phyloP scores from a whole-genome alignment of 176 grass and related monocot species.

The Tillandsia fasciculata region DNA sequence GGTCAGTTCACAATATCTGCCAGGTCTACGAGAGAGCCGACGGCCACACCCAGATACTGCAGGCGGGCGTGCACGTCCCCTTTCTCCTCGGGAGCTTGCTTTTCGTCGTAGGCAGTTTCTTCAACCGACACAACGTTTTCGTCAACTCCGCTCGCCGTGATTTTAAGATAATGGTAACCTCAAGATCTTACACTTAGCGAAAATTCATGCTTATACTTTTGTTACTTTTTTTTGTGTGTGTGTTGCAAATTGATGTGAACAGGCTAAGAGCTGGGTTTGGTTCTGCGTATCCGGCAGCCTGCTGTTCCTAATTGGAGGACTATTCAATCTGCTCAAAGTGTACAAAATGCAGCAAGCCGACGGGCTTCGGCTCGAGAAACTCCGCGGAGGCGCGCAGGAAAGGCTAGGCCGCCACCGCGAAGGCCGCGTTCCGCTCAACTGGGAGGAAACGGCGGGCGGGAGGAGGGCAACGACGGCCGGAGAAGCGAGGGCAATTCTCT shows the following conservation, averaged over 20 bases:
- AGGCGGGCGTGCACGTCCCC: constrained; percentile 59
- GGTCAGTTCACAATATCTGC: constrained; percentile 53
- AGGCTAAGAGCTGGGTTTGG: constrained; percentile 42
- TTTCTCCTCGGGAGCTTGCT: constrained; percentile 64
- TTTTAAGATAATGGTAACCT: constrained; percentile 8
- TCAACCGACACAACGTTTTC: constrained; percentile 20
- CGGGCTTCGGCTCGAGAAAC: constrained; percentile 61
- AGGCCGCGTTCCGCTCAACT: constrained; percentile 32
- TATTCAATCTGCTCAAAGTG: constrained; percentile 64
- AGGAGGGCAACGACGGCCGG: neutral
- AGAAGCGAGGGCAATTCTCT: constrained; percentile 7
- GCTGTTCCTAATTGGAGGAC: constrained; percentile 43
- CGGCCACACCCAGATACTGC: constrained; percentile 62
- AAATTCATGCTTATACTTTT: neutral
- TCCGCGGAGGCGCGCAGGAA: constrained; percentile 80
- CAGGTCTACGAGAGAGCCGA: constrained; percentile 83
- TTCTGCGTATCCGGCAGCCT: constrained; percentile 45
- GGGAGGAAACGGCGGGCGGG: constrained; percentile 16
- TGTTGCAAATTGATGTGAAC: neutral
- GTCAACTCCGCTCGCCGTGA: neutral
- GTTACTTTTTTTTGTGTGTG: neutral
- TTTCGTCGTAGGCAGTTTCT: constrained; percentile 48
- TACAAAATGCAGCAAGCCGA: constrained; percentile 52
- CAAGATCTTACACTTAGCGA: neutral
- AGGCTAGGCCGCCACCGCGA: constrained; percentile 45